A percentile compares a stretch with the other conserved stretches of the same genome.
Conservation (phyloP, 2,329 filamentous ascomycete genomes). For the Aspergillus sp. region DNA sequence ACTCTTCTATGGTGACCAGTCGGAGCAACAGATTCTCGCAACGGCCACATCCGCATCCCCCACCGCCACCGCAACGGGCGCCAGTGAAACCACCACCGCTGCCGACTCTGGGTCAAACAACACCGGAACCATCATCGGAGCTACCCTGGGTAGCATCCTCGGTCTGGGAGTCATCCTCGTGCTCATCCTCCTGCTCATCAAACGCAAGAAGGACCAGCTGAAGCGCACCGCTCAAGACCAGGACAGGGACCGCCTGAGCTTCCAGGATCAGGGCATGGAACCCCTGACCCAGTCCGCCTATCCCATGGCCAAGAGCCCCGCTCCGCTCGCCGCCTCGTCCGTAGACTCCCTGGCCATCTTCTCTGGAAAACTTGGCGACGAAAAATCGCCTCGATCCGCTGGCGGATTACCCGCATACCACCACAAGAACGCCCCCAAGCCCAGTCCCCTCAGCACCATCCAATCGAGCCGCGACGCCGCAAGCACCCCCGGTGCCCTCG, state of each 20-base stretch:
- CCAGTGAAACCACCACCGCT: constrained; percentile 30
- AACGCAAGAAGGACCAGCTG: constrained; percentile 56
- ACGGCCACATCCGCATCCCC: constrained; percentile 30
- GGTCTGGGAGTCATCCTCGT: constrained; percentile 71
- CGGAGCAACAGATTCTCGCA: constrained; percentile 36
- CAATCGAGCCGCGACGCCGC: constrained; percentile 26
- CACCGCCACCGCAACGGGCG: constrained; percentile 25
- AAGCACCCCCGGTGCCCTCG: constrained; percentile 17
- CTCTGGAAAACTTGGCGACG: constrained; percentile 34
- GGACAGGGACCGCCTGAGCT: constrained; percentile 57
- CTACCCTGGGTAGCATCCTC: constrained; percentile 77
- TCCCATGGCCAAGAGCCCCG: constrained; percentile 46
- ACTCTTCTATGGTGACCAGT: constrained; percentile 55
- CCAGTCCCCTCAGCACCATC: constrained; percentile 29
- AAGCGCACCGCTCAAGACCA: constrained; percentile 48
- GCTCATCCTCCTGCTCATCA: constrained; percentile 67
- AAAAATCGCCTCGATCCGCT: constrained; percentile 31
- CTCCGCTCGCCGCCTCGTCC: constrained; percentile 33
- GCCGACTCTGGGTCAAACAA: constrained; percentile 32
- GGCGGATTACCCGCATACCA: constrained; percentile 17
- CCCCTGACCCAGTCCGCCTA: constrained; percentile 42
- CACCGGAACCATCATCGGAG: constrained; percentile 67
- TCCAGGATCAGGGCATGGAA: constrained; percentile 46
- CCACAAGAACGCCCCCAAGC: constrained; percentile 19
- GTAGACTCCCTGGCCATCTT: constrained; percentile 42